Evolutionary conservation across 2,329 filamentous ascomycete genomes (phyloP), one percentile per base, ranked within the genome.

Genomic region (Fusarium hainanense): DNA sequence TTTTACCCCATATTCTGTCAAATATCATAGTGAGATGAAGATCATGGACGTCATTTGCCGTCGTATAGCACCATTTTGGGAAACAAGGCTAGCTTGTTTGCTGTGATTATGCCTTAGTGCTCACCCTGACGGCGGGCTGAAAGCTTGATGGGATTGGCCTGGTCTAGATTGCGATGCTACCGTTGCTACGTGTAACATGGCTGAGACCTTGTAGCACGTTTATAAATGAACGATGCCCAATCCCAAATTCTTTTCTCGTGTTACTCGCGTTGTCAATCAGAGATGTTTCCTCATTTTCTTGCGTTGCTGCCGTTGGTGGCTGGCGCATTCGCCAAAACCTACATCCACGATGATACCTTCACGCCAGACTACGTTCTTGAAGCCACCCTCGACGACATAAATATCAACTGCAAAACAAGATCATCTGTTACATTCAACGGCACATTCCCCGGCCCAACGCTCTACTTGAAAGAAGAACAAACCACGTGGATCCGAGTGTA

Each of bases 401-500:
- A 70, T 7, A 13, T 70, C 34, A 63, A 70, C 20, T 70, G 68
- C 25, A 20, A 54, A 4, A 34, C 43, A 1, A 50, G 68, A 27
- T 27, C 32, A 7, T 70, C 68, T 1, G 32, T 68, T 0, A 20
- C 21, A 2, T 60, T 70, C 5, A 70, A 70, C 11, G 67, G 67
- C 2, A 68, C 68, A 0, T 70, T 18, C 5, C 68, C 68, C 0
- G 68, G 67, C 0, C 68, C 68, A 6, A 54, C 58, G 2, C 40
- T 70, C 0, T 18, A 70, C 2, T 51, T 70, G 1, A 49, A 20
- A 7, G 68, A 71, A 21, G 68, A 58, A 12, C 30, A 71, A 3
- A 71, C 68, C 3, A 68, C 60, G 2, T 71, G 69, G 69, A 66
- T 71, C 3, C 43, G 69, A 1, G 68, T 71, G 0, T 71, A 71